These are phyloP conservation scores for Grosmannia huntii DNA, from an alignment of 2,329 filamentous ascomycete genomes.

Conservation along the genomic window DNA sequence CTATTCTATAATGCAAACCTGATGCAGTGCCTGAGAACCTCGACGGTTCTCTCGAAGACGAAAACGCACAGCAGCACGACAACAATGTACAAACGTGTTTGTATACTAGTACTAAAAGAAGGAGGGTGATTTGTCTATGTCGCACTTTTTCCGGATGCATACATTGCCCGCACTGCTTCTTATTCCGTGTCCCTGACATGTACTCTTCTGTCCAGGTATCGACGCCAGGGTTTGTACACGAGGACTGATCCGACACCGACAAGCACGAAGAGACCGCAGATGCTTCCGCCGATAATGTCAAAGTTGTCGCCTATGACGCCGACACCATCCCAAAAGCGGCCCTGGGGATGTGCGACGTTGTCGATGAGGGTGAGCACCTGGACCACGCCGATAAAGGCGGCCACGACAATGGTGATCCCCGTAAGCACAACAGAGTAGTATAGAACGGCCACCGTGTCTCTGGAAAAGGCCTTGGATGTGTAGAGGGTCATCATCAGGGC, in stretches of 20 bases:
- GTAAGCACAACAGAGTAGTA: conserved; percentile 91
- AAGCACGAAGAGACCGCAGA: conserved; percentile 74
- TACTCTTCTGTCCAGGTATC: conserved; percentile 23
- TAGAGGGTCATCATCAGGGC: conserved; percentile 94
- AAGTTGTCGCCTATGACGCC: conserved; percentile 65
- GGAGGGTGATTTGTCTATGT: too few species aligned
- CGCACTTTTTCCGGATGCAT: too few species aligned
- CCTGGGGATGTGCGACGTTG: conserved; percentile 60
- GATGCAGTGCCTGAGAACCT: too few species aligned
- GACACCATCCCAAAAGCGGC: conserved; percentile 85
- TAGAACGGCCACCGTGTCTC: conserved; percentile 76
- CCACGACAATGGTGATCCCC: conserved; percentile 68
- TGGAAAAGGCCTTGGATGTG: conserved; percentile 62
- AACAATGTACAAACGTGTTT: too few species aligned
- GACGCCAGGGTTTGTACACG: conserved; percentile 68
- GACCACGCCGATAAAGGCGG: conserved; percentile 72
- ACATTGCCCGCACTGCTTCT: too few species aligned
- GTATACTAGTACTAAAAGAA: too few species aligned
- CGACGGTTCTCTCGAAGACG: too few species aligned
- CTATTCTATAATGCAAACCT: too few species aligned
- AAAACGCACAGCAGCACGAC: too few species aligned
- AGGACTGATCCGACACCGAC: conserved; percentile 63
- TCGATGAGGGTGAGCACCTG: conserved; percentile 70
- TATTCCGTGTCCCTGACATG: too few species aligned
- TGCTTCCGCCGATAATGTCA: conserved; percentile 73